Base-by-base conservation (phyloP, 495 filamentous ascomycete genomes). In the Tuber indicum region DNA sequence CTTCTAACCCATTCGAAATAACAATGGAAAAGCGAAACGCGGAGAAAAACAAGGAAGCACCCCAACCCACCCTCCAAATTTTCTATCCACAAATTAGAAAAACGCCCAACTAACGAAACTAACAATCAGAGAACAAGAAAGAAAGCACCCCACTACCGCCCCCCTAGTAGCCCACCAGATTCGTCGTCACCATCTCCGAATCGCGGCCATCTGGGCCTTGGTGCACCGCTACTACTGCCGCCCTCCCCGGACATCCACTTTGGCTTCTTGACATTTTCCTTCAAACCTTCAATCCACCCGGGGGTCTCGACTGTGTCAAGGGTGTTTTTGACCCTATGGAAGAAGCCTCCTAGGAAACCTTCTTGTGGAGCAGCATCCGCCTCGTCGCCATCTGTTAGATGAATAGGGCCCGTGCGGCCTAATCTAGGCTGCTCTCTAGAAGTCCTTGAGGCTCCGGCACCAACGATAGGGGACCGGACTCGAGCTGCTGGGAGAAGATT, bases 291-390 rank as follows among this genome's bases (percentile, higher is more conserved):
- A 72, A 96, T 81, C 93, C 94, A 97, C 72, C 90, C 89, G 2
- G 94, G 94, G 46, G 90, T 88, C 69, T 94, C 92, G 26, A 93
- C 85, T 9, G 91, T 92, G 73, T 99, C 96, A 73, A 98, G 89
- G 3, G 96, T 97, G 83, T 99, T 99, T 81, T 88, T 90, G 73
- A 99, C 90, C 52, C 96, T 87, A 82, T 97, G 93, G 0, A 91
- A 90, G 74, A 98, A 91, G 32, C 89, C 91, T 75, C 91, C 88
- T 81, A 97, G 94, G 84, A 97, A 93, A 69, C 89, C 91, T 78
- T 92, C 91, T 32, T 96, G 92, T 44, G 93, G 91, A 4, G 88
- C 87, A 74, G 90, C 89, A 12, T 87, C 88, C 21, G 86, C 87
- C 5, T 86, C 84, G 19, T 84, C 83, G 47, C 77, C 83, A 66